phyloP scores from a whole-genome alignment of 129 eudicot genomes.

The Pittosporum tobira region DNA sequence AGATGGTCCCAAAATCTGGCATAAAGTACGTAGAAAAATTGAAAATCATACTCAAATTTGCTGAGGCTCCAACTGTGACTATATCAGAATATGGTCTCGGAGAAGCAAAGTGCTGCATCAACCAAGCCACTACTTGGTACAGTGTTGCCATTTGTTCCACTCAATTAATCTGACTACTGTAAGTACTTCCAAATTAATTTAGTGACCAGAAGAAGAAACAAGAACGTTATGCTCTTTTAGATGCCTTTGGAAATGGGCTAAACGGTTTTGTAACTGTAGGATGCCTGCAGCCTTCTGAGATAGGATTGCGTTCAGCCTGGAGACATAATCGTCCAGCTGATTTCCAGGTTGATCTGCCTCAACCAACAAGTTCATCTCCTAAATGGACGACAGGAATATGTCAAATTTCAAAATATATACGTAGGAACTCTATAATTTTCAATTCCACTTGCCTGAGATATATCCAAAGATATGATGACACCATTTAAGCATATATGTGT shows the following conservation, averaged over 20 bases:
- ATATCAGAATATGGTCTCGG: neutral
- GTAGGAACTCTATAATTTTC: neutral
- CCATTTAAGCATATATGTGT: neutral
- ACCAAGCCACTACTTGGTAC: neutral
- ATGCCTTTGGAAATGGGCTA: slow-evolving; percentile 85
- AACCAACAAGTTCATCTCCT: slow-evolving; percentile 94
- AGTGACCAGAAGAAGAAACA: slow-evolving; percentile 56
- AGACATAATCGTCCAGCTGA: slow-evolving; percentile 70
- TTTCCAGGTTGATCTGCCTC: slow-evolving; percentile 97
- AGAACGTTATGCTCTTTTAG: slow-evolving; percentile 89
- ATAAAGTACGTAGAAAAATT: too few relatives aligned
- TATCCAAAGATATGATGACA: neutral
- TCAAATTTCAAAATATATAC: neutral
- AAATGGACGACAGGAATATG: slow-evolving; percentile 11
- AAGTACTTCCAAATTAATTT: slow-evolving; percentile 12
- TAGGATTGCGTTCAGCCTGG: slow-evolving; percentile 66
- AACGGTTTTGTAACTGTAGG: slow-evolving; percentile 63
- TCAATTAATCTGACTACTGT: too few relatives aligned
- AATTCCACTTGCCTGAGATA: neutral
- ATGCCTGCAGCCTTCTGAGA: slow-evolving; percentile 91
- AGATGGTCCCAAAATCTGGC: too few relatives aligned
- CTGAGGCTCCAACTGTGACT: too few relatives aligned
- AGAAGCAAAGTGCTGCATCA: neutral
- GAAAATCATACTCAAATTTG: slow-evolving; percentile 9
- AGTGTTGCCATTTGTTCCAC: neutral